Base-by-base conservation (phyloP, 2,329 filamentous ascomycete genomes). In the Sarocladiaceae sp. region DNA sequence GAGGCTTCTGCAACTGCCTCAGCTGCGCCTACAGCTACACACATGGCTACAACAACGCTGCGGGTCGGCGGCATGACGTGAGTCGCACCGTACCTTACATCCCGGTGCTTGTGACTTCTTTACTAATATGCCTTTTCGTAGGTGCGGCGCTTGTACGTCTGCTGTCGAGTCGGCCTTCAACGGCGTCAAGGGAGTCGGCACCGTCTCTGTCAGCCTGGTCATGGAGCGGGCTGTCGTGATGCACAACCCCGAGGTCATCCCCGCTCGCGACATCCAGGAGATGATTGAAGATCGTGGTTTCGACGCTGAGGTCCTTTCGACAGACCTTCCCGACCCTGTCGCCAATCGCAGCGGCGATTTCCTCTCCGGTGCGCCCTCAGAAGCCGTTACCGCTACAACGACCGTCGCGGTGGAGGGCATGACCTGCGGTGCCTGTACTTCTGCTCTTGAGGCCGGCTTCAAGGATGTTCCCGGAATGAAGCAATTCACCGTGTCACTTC, bases 191-290 rank as follows among this genome's bases (percentile, higher is more conserved):
- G 91, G 93, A 45, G 82, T 93, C 9, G 86, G 85, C 50, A 88
- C 76, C 54, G 88, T 97, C 47, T 94, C 89, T 9, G 85, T 98
- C 56, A 95, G 88, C 61, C 70, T 98, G 55, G 85, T 96, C 45
- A 95, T 96, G 81, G 90, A 95, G 64, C 82, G 91, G 48, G 93
- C 91, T n/a, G 90, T 97, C 33, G 74, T 97, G 27, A 84, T 90
- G 65, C 93, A 98, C 66, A 85, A 97, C 63, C 80, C 88, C 1
- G 68, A 75, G 45, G 75, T 78, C 43, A 77, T 97, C 44, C 69
- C 87, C 12, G 77, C 88, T 48, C 85, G 90, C 29, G 69, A 83
- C 53, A 77, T 97, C 48, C 80, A 79, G 59, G 88, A 95, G 52
- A 88, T 85, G 27, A 93, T 96, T 52, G 88, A 96, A 56, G 89